Percentiles rank a stretch among this genome's conserved stretches.
These are phyloP conservation scores for Cylindrotheca fusiformis DNA, from an alignment of 108 stramenopile genomes.

Conservation along the genomic window DNA sequence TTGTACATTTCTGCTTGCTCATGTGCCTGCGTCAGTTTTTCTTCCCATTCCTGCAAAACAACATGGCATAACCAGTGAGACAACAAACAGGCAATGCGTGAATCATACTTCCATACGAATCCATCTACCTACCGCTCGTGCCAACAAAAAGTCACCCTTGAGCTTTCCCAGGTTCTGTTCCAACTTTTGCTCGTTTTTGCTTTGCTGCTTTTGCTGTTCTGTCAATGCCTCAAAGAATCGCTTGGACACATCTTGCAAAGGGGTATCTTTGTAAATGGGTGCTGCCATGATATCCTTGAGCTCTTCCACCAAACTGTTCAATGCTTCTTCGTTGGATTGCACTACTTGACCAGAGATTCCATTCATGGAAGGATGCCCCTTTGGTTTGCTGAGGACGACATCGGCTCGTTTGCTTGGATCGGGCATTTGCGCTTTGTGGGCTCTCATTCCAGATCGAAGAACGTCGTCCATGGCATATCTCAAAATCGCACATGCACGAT, in stretches of 20 bases:
- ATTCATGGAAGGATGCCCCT: conserved; percentile 25
- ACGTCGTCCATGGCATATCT: conserved; percentile 90
- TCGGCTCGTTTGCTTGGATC: conserved; percentile 68
- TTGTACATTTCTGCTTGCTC: conserved; percentile 39
- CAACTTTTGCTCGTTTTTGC: conserved; percentile 62
- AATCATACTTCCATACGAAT: not conserved
- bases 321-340: conserved; percentile 72
- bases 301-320: conserved; percentile 75
- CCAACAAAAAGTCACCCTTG: conserved; percentile 83
- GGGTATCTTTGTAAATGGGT: conserved; percentile 77
- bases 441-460: conserved; percentile 57
- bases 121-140: conserved; percentile 63
- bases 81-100: not conserved
- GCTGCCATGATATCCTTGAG: conserved; percentile 85
- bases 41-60: conserved; percentile 57
- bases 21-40: conserved; percentile 41
- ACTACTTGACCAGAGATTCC: conserved; percentile 32
- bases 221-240: conserved; percentile 73
- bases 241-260: conserved; percentile 61
- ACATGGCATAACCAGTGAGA: not conserved
- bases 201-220: conserved; percentile 57
- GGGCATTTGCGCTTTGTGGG: conserved; percentile 36
- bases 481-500: conserved; percentile 79
- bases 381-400: conserved; percentile 63
- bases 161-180: conserved; percentile 77